Percentiles rank a stretch among this genome's conserved stretches.
phyloP scores from a whole-genome alignment of 1,139 yeast genomes.

The Yamadazyma trypodendri region DNA sequence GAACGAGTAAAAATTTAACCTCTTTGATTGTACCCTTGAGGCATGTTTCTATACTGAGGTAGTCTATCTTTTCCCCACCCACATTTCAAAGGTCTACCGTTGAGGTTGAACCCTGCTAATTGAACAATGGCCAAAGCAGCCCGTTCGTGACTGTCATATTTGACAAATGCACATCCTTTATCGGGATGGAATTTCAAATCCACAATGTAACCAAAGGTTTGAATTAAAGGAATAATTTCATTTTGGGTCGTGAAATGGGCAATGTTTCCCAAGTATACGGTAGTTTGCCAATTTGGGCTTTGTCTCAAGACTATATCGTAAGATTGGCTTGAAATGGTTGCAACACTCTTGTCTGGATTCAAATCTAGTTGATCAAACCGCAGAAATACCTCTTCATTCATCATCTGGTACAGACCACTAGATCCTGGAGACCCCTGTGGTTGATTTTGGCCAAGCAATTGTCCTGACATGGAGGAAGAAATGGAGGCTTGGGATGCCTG shows the following conservation, averaged over 20 bases:
- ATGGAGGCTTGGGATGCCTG: too few species aligned
- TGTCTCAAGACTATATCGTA: constrained; percentile 73
- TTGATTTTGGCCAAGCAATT: background rate
- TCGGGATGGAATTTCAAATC: constrained; percentile 82
- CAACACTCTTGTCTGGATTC: background rate
- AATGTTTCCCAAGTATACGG: constrained; percentile 84
- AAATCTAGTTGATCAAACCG: background rate
- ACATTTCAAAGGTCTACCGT: constrained; percentile 78
- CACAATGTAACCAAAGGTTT: constrained; percentile 77
- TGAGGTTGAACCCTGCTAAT: constrained; percentile 68
- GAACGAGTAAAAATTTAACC: constrained; percentile 1
- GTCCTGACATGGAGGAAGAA: background rate
- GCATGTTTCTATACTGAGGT: constrained; percentile 7
- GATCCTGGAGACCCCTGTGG: background rate
- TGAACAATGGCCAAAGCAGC: constrained; percentile 89
- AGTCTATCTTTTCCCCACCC: constrained; percentile 72
- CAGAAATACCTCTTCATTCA: background rate
- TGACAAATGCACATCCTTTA: constrained; percentile 81
- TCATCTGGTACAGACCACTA: background rate
- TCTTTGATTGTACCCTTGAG: constrained; percentile 4
- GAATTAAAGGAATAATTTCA: constrained; percentile 74
- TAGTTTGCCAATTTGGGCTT: constrained; percentile 83
- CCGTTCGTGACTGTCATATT: constrained; percentile 80
- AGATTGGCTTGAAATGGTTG: constrained; percentile 30
- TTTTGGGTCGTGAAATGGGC: constrained; percentile 73